Conservation (phyloP, 345 rosid genomes). For the Populus tremula region DNA sequence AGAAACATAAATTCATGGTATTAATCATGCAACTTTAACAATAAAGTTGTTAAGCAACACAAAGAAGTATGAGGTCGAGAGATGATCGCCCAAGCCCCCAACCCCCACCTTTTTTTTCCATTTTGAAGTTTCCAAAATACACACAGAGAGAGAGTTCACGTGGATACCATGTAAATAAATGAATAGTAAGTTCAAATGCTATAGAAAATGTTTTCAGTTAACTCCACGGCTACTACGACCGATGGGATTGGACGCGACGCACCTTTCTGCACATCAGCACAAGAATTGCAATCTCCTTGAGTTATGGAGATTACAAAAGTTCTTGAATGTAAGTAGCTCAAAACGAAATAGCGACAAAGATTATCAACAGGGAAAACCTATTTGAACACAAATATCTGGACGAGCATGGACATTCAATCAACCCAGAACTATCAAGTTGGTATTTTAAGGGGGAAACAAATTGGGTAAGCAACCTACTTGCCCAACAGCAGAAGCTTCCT, state of each 20-base stretch:
- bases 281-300: neutral
- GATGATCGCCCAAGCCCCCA: no score
- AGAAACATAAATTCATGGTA: no score
- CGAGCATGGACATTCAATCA: neutral
- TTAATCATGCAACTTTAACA: no score
- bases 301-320: neutral
- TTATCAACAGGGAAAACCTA: neutral
- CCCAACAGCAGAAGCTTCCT: constrained; percentile 91
- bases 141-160: no score
- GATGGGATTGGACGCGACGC: no score
- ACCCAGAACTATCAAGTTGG: neutral
- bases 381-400: neutral
- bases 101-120: no score
- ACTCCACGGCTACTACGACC: neutral
- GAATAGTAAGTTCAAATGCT: neutral
- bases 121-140: no score
- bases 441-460: neutral
- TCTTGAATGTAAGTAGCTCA: neutral
- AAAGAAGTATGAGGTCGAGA: no score
- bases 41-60: no score
- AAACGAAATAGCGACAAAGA: neutral
- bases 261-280: neutral
- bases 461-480: constrained; percentile 48
- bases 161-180: no score
- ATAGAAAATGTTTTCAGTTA: neutral